Evolutionary conservation across 2,329 filamentous ascomycete species (phyloP).

Genomic region (Ophiocordyceps sinensis): DNA sequence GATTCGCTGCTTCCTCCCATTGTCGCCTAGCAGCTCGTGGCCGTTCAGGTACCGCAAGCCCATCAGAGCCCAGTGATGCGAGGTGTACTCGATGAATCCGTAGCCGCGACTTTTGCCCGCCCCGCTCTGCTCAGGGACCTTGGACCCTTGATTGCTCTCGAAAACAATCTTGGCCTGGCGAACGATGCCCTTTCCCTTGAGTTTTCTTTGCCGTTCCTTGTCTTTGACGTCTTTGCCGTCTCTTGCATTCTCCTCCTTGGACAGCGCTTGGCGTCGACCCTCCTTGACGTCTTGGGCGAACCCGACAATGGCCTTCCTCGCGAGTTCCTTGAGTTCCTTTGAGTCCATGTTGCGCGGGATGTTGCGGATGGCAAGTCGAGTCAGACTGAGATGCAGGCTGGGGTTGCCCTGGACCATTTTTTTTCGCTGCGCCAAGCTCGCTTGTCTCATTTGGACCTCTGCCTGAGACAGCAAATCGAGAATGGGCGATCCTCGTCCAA

Average conservation of each 20-base stretch:
- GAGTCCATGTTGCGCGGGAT: conserved; percentile 69
- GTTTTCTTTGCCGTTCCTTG: conserved; percentile 65
- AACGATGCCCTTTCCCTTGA: conserved; percentile 74
- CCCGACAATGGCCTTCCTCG: conserved; percentile 81
- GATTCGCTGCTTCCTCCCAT: conserved; percentile 73
- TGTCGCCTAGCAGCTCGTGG: conserved; percentile 39
- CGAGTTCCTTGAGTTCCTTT: conserved; percentile 82
- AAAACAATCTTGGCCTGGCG: conserved; percentile 92
- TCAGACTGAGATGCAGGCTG: conserved; percentile 74
- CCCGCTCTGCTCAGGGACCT: conserved; percentile 62
- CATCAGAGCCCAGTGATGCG: conserved; percentile 89
- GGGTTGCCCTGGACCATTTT: conserved; percentile 86
- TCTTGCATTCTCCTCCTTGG: conserved; percentile 75
- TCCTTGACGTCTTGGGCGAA: conserved; percentile 83
- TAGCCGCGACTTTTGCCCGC: conserved; percentile 82
- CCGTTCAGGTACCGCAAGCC: conserved; percentile 89
- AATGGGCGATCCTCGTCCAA: conserved; percentile 61
- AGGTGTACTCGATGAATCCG: conserved; percentile 93
- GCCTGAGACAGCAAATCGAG: conserved; percentile 62
- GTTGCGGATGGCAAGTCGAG: conserved; percentile 82
- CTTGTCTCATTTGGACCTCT: conserved; percentile 78
- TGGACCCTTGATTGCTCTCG: conserved; percentile 72
- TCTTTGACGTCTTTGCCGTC: conserved; percentile 69
- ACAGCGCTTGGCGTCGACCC: conserved; percentile 61
- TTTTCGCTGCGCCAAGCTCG: conserved; percentile 76